phyloP scores from a whole-genome alignment of 805 yeast species.

The Starmerella etchellsii region DNA sequence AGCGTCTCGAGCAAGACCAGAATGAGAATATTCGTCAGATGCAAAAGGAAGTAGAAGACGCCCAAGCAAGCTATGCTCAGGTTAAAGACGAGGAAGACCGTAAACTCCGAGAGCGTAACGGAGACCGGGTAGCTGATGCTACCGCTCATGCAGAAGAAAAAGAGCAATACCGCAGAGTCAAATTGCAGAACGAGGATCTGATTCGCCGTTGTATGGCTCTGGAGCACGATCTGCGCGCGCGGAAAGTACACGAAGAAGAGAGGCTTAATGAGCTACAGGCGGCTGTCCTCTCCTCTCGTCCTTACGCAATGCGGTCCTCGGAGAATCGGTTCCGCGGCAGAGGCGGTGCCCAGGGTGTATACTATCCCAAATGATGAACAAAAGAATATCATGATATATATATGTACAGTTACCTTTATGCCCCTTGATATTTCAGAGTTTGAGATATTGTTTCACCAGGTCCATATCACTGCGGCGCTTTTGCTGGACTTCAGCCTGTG shows the following conservation, averaged over 20 bases:
- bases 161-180: not conserved
- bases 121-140: not conserved
- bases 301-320: constrained; percentile 4
- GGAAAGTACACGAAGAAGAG: constrained; percentile 24
- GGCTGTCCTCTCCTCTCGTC: constrained; percentile 15
- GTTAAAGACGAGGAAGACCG: not conserved
- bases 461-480: constrained; percentile 25
- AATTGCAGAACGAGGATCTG: constrained; percentile 23
- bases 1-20: constrained; percentile 1
- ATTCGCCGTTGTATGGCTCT: constrained; percentile 20
- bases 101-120: not conserved
- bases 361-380: not conserved
- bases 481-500: constrained; percentile 24
- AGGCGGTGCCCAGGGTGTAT: constrained; percentile 21
- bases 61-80: not conserved
- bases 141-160: not conserved
- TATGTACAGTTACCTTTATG: constrained; percentile 9
- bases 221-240: constrained; percentile 22
- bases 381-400: not conserved
- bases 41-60: not conserved
- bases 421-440: constrained; percentile 13
- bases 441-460: constrained; percentile 31
- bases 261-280: constrained; percentile 21
- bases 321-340: constrained; percentile 18
- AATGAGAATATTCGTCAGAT: not conserved